Base-by-base conservation (phyloP, 495 filamentous ascomycete genomes). In the Jackrogersella multiformis region DNA sequence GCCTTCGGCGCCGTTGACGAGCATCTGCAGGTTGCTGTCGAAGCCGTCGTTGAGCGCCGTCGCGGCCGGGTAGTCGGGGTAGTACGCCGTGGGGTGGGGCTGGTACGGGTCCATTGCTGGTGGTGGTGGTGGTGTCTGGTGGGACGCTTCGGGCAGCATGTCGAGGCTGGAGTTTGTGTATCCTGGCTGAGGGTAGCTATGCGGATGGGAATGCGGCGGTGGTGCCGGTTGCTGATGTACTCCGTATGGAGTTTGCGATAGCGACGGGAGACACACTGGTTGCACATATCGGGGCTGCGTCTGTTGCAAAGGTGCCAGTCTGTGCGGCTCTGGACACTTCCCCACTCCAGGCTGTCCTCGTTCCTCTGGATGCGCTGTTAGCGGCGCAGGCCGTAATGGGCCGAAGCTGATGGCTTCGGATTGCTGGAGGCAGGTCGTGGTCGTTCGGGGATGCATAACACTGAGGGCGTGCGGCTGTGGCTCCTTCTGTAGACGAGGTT, bases 1-100 rank as follows among this genome's bases (percentile, higher is more conserved):
- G 1, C 63, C 70, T 0, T 70, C 67, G 5, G 56, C 36, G 12
- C 73, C 73, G 49, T 75, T 65, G 0, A 75, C 70, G 26, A 75
- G 68, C 48, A 73, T 73, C 62, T 75, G 73, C 20, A 75, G 52
- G 56, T 75, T 75, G 24, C 46, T 73, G 39, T 75, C 73, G 61
- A 75, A 75, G 5, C 73, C 73, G 56, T 75, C 73, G 51, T 75
- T 73, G n/a, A 75, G 73, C 38, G 54, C 13, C 32, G 49, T 24
- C 20, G 64, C 48, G n/a, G 58, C 21, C 8, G 64, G 28, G 38
- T 72, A 70, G 10, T 72, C 72, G 51, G 34, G 5, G 20, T 69
- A 71, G 48, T 74, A 74, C 4, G 38, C 13, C 0, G 66, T 20
- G 16, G 58, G 45, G 5, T 64, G 58, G 5, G 46, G 46, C 32